A percentile compares a stretch with the other conserved stretches of the same genome.
Evolutionary conservation across 352 stramenopile species (phyloP).

Genomic region (Phytophthora capsici): DNA sequence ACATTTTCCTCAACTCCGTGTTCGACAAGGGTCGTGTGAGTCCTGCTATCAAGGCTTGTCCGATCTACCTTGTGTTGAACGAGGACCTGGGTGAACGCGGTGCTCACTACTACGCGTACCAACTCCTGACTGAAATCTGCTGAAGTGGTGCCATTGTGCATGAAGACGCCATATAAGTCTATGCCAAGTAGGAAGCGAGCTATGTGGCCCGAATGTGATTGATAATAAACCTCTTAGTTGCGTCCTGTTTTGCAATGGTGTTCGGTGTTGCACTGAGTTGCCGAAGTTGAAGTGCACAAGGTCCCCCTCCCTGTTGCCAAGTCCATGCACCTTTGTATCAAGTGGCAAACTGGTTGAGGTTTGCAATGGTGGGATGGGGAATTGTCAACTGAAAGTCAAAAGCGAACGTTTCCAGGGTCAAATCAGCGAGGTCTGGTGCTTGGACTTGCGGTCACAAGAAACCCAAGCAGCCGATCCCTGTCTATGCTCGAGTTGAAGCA

Average conservation of each 20-base stretch:
- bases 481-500: constrained; percentile 29
- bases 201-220: constrained; percentile 10
- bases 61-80: constrained; percentile 89
- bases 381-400: constrained; percentile 6
- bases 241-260: background rate
- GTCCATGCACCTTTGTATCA: constrained; percentile 31
- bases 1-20: constrained; percentile 76
- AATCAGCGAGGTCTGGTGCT: constrained; percentile 13
- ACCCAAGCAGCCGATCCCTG: constrained; percentile 18
- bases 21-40: constrained; percentile 90
- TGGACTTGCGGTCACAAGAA: constrained; percentile 3
- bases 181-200: too few relatives aligned
- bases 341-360: constrained; percentile 10
- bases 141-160: background rate
- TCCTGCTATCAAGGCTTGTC: constrained; percentile 68
- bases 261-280: constrained; percentile 28
- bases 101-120: constrained; percentile 87
- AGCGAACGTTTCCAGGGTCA: background rate
- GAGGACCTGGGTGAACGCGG: constrained; percentile 90
- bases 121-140: constrained; percentile 32
- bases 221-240: constrained; percentile 21
- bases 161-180: background rate
- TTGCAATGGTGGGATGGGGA: constrained; percentile 1
- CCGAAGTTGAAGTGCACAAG: constrained; percentile 56
- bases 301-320: constrained; percentile 35